Evolutionary conservation across 106 monocot genomes (phyloP), one percentile per base, ranked within the genome.

Genomic region (Agapanthus africanus): DNA sequence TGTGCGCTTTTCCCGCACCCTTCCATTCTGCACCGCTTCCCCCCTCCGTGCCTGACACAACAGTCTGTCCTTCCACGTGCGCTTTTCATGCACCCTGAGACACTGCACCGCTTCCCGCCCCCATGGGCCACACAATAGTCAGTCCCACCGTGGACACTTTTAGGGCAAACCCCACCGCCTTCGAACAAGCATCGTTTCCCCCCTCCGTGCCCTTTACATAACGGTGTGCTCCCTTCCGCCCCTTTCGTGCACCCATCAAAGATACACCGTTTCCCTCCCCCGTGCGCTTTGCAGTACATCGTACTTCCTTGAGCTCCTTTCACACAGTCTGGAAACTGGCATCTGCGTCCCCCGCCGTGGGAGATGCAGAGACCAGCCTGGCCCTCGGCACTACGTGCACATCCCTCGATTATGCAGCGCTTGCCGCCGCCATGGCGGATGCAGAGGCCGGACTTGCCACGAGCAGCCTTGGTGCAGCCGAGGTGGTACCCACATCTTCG

Each of bases 271-370:
- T 84, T 88, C 49, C 97, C 97, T 4, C 97, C 97, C 4, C 97
- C 97, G 40, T 97, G 97, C 13, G 89, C 88, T 62, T 97, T 97
- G 80, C 97, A 97, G 71, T 74, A 80, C 71, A 86, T 70, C 50
- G 97, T 97, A 69, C 97, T 92, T 23, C 97, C 97, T 62, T 97
- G 97, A 0, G 97, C 91, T 10, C 97, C 97, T 72, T 97, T 97
- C 34, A 23, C 9, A 50, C 97, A 97, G 1, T 72, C 80, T 0
- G 59, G 37, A 46, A 50, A 79, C 57, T 89, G 91, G 82, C 97
- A 97, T 35, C 97, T 69, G 0, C 89, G 78, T 11, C 97, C 97
- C 0, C 97, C 97, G 23, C 97, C 97, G 71, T 97, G 97, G 1
- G 91, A 97, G 66, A 97, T 97, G 78, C 97, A 97, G 25, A 89